Evolutionary conservation across 1,284 basidiomycete genomes (phyloP).

Genomic region (Irpex sp.): DNA sequence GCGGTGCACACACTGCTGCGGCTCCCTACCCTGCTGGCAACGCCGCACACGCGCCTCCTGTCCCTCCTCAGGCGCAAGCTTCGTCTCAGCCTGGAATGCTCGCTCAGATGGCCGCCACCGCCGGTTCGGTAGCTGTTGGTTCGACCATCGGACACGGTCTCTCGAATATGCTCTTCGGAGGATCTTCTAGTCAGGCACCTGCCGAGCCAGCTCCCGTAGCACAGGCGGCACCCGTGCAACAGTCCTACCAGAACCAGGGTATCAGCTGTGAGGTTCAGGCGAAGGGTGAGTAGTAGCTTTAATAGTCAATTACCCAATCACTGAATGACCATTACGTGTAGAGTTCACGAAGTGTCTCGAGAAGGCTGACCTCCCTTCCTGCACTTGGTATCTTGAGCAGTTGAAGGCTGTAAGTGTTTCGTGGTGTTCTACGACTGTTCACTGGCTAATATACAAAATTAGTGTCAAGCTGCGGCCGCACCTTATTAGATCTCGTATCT

Average conservation of each 20-base stretch:
- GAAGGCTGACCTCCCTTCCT: conserved; percentile 70
- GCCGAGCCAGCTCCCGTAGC: conserved; percentile 37
- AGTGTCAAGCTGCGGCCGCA: conserved; percentile 78
- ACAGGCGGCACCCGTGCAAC: conserved; percentile 37
- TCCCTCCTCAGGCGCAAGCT: conserved; percentile 24
- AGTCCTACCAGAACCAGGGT: conserved; percentile 33
- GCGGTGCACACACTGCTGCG: conserved; percentile 36
- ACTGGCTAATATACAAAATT: conserved; percentile 11
- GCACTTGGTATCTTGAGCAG: conserved; percentile 82
- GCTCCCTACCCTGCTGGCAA: conserved; percentile 43
- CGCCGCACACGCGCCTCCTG: conserved; percentile 30
- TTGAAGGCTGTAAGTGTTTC: conserved; percentile 67
- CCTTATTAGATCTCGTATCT: conserved; percentile 41
- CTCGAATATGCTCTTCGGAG: conserved; percentile 83
- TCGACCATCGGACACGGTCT: conserved; percentile 83
- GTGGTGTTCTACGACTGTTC: not conserved
- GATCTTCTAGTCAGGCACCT: conserved; percentile 36
- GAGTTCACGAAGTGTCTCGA: conserved; percentile 79
- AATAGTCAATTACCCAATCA: not conserved
- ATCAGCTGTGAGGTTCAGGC: conserved; percentile 69
- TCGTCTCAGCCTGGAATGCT: conserved; percentile 59
- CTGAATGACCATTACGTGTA: conserved; percentile 20
- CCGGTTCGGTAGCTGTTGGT: conserved; percentile 82
- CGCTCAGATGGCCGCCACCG: conserved; percentile 84
- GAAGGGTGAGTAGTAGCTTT: conserved; percentile 47